These are phyloP conservation scores for Suillus clintonianus DNA, from an alignment of 768 basidiomycete species.

Conservation along the genomic window DNA sequence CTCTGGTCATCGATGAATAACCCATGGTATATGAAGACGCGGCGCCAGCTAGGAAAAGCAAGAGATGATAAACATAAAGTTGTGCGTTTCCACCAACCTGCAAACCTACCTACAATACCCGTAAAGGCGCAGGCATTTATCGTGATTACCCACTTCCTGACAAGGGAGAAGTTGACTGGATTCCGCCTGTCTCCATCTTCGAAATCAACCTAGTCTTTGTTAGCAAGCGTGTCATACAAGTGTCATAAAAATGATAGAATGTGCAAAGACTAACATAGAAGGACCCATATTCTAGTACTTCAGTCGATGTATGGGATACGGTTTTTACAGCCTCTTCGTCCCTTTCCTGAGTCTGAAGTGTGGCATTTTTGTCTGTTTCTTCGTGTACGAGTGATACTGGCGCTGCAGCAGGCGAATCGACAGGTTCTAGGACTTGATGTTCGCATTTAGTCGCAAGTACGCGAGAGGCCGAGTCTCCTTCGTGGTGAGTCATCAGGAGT, in stretches of 20 bases:
- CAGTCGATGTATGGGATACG: not conserved
- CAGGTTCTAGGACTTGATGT: not conserved
- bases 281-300: conserved; percentile 2
- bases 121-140: conserved; percentile 36
- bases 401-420: not conserved
- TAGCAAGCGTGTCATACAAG: conserved; percentile 7
- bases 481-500: not conserved
- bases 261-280: conserved; percentile 12
- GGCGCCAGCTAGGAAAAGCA: conserved; percentile 42
- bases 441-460: not conserved
- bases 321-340: not conserved
- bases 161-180: conserved; percentile 38
- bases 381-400: not conserved
- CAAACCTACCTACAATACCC: conserved; percentile 28
- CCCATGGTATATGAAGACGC: conserved; percentile 59
- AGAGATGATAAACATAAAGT: not conserved
- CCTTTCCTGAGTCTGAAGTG: too few species aligned
- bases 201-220: conserved; percentile 39
- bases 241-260: not conserved
- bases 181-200: conserved; percentile 39
- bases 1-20: conserved; percentile 52
- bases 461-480: not conserved
- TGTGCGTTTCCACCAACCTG: not conserved
- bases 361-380: not conserved
- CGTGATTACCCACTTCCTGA: conserved; percentile 46